Base-by-base conservation (phyloP, 305 asterid species). In the Rubia peregrina region DNA sequence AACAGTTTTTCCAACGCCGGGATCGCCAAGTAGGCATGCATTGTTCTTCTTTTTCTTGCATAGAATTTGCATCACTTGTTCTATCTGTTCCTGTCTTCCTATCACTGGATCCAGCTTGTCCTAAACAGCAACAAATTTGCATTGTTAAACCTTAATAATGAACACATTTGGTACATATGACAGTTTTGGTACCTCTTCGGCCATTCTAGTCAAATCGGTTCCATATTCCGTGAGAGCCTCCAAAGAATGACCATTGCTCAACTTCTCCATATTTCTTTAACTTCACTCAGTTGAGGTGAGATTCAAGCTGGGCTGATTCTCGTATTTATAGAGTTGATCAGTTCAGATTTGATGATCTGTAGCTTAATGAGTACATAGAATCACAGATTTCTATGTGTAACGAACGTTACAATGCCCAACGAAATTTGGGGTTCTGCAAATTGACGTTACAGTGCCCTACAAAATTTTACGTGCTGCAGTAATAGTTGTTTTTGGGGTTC, bases 1-100 rank as follows among this genome's bases (percentile, higher is more conserved):
- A 0, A 73, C 84, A 2, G 88, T 81, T 73, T 84, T 84, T 1
- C 87, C 85, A 0, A 83, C 85, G 0, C 85, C 87, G 0, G 85
- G 82, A 63, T 83, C 80, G 24, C 84, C 84, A 36, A 83, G 8
- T 0, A 81, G 77, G 42, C 84, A 81, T 5, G 65, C 74, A 21
- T 81, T 84, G 64, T 71, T 76, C 60, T 72, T 76, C 43, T 46
- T 76, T 21, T 70, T 19, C 55, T 69, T 71, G 69, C 80, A 69
- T 12, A 76, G 41, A 57, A 76, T 72, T 40, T 76, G 73, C 3
- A 30, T 61, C 8, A 79, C 77, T 1, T 76, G 76, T 69, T 81
- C 78, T 6, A 81, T 73, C 63, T 80, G 65, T 0, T 9, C 42
- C 44, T 64, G 51, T 49, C 87, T 72, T 46, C 87, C 85, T n/a